Percentiles rank a stretch among this genome's conserved stretches.
Conservation (phyloP, 2,329 filamentous ascomycete genomes). For the Neofusicoccum umdonicola region DNA sequence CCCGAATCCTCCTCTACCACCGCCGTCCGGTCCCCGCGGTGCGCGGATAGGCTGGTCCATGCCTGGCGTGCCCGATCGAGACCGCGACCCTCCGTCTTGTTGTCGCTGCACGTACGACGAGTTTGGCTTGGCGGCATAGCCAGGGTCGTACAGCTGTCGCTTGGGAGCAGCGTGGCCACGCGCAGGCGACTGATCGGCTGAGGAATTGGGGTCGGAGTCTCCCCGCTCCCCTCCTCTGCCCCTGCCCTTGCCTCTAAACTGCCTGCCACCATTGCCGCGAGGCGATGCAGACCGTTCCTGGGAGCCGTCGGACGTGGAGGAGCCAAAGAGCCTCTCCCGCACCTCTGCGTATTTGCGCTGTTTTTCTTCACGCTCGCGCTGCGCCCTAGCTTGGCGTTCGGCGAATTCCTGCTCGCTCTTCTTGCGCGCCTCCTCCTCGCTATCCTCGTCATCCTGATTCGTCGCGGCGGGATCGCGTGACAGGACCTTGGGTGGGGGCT, state of each 20-base stretch:
- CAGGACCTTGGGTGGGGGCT: constrained; percentile 63
- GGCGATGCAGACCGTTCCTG: constrained; percentile 31
- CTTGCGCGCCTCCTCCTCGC: constrained; percentile 60
- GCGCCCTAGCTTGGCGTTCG: constrained; percentile 74
- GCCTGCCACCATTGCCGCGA: constrained; percentile 22
- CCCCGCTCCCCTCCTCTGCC: constrained; percentile 32
- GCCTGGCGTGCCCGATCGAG: constrained; percentile 52
- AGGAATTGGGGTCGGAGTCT: constrained; percentile 34
- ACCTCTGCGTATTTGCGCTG: constrained; percentile 87
- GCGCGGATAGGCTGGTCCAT: constrained; percentile 68
- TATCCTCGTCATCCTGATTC: constrained; percentile 57
- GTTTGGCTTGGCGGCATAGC: constrained; percentile 64
- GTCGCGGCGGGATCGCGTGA: constrained; percentile 47
- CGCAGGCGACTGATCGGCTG: constrained; percentile 36
- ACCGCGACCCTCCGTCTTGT: constrained; percentile 45
- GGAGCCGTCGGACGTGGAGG: constrained; percentile 38
- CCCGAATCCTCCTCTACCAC: constrained; percentile 73
- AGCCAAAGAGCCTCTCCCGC: constrained; percentile 82
- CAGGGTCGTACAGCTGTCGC: constrained; percentile 75
- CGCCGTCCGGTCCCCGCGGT: constrained; percentile 75
- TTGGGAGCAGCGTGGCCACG: constrained; percentile 39
- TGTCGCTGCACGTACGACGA: constrained; percentile 3
- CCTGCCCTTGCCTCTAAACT: constrained; percentile 35
- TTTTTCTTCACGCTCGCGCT: constrained; percentile 82
- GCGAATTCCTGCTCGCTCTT: constrained; percentile 67